A percentile compares a stretch with the other conserved stretches of the same genome.
Evolutionary conservation across 2,329 filamentous ascomycete species (phyloP).

Genomic region (Calonectria leucothoes): DNA sequence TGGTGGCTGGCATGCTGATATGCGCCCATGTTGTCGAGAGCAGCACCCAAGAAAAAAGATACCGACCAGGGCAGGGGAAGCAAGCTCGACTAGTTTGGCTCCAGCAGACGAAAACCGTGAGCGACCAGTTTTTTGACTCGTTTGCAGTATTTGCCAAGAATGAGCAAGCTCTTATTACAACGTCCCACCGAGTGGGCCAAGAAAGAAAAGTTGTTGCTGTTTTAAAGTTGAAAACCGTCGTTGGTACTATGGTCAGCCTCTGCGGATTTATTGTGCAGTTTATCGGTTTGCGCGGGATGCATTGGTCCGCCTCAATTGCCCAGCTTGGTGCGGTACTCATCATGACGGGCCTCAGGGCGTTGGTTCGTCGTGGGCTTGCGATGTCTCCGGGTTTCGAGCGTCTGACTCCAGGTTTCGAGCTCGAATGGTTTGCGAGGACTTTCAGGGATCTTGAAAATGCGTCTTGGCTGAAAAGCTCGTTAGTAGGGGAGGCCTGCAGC

Average conservation of each 20-base stretch:
- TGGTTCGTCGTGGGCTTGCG: too few relatives aligned
- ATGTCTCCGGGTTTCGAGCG: background rate
- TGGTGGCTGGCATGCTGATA: conserved; percentile 43
- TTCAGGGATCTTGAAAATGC: too few relatives aligned
- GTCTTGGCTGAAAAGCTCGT: too few relatives aligned
- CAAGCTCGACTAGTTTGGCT: conserved; percentile 42
- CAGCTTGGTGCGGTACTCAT: background rate
- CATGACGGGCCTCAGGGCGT: too few relatives aligned
- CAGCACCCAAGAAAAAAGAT: conserved; percentile 42
- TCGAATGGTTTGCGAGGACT: too few relatives aligned
- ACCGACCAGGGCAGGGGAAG: conserved; percentile 1
- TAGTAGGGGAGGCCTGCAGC: too few relatives aligned
- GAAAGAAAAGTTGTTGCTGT: too few relatives aligned
- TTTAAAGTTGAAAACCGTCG: too few relatives aligned
- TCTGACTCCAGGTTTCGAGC: background rate
- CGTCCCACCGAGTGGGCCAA: background rate
- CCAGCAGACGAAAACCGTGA: conserved; percentile 39
- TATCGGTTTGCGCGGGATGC: background rate
- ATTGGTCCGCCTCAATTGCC: background rate
- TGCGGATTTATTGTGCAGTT: background rate
- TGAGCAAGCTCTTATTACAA: background rate
- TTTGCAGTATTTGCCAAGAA: conserved; percentile 25
- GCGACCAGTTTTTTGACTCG: conserved; percentile 44
- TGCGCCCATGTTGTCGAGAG: conserved; percentile 47
- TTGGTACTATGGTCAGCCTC: too few relatives aligned